Evolutionary conservation across 169 alveolate species (phyloP).

Genomic region (Plasmodium gaboni): DNA sequence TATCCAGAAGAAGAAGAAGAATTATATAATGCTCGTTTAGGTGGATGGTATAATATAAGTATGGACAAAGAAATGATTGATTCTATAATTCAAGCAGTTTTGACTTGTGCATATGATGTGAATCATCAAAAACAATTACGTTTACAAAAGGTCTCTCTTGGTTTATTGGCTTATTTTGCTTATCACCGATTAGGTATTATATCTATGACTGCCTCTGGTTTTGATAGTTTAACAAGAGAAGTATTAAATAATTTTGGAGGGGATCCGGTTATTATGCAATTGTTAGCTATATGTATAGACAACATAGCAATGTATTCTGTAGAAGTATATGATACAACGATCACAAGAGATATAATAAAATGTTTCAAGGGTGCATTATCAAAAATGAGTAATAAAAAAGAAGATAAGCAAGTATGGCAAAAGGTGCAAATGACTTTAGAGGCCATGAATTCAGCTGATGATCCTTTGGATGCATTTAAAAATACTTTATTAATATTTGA

Average conservation of each 20-base stretch:
- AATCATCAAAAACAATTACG: constrained; percentile 79
- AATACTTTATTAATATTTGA: constrained; percentile 77
- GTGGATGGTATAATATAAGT: constrained; percentile 86
- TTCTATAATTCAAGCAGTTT: constrained; percentile 74
- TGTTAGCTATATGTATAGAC: constrained; percentile 79
- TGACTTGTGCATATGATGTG: constrained; percentile 77
- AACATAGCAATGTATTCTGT: constrained; percentile 78
- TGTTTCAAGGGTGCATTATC: constrained; percentile 70
- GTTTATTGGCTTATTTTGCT: constrained; percentile 83
- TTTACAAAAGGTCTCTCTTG: constrained; percentile 82
- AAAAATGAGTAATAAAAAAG: constrained; percentile 79
- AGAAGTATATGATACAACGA: constrained; percentile 80
- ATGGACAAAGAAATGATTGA: constrained; percentile 84
- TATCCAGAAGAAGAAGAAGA: constrained; percentile 80
- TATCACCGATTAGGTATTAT: constrained; percentile 84
- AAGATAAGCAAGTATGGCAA: constrained; percentile 75
- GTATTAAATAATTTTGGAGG: constrained; percentile 77
- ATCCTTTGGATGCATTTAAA: constrained; percentile 76
- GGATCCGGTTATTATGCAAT: constrained; percentile 70
- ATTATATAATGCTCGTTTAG: constrained; percentile 56
- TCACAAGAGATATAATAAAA: constrained; percentile 81
- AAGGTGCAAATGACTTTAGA: constrained; percentile 74
- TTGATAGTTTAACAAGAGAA: constrained; percentile 73
- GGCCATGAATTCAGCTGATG: constrained; percentile 78
- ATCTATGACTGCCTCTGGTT: constrained; percentile 81